Evolutionary conservation across 2,329 filamentous ascomycete genomes (phyloP).

Genomic region (Aplosporella prunicola): DNA sequence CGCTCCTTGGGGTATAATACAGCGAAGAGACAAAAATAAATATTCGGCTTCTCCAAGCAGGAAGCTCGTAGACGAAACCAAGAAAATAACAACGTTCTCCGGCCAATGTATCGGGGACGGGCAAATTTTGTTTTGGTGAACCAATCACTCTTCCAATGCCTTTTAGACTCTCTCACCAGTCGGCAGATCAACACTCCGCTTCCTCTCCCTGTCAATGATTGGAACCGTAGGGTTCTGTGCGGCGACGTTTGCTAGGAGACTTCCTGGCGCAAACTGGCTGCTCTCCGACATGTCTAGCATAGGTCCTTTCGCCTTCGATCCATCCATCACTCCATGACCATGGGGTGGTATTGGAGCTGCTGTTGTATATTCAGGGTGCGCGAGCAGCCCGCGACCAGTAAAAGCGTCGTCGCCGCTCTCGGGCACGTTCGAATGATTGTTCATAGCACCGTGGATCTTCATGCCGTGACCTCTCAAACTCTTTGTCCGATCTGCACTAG

Average conservation of each 20-base stretch:
- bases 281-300: conserved; percentile 36
- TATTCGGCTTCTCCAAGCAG: no score
- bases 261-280: conserved; percentile 37
- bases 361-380: conserved; percentile 29
- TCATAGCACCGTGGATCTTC: conserved; percentile 21
- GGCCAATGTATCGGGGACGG: no score
- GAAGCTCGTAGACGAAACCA: no score
- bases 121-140: no score
- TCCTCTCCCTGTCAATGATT: conserved; percentile 29
- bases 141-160: no score
- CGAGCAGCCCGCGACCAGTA: conserved; percentile 36
- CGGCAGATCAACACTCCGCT: conserved; percentile 15
- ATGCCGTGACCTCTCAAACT: conserved; percentile 23
- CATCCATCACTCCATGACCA: conserved; percentile 39
- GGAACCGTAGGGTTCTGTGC: conserved; percentile 22
- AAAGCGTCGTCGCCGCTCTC: conserved; percentile 31
- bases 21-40: no score
- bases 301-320: conserved; percentile 34
- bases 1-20: no score
- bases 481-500: conserved; percentile 22
- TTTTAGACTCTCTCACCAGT: conserved; percentile 6
- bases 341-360: conserved; percentile 24
- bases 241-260: conserved; percentile 37
- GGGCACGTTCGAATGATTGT: conserved; percentile 14
- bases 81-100: no score